Percentiles rank a stretch among this genome's conserved stretches.
These are phyloP conservation scores for Diospyros lotus DNA, from an alignment of 148 eudicot genomes.

Conservation along the genomic window DNA sequence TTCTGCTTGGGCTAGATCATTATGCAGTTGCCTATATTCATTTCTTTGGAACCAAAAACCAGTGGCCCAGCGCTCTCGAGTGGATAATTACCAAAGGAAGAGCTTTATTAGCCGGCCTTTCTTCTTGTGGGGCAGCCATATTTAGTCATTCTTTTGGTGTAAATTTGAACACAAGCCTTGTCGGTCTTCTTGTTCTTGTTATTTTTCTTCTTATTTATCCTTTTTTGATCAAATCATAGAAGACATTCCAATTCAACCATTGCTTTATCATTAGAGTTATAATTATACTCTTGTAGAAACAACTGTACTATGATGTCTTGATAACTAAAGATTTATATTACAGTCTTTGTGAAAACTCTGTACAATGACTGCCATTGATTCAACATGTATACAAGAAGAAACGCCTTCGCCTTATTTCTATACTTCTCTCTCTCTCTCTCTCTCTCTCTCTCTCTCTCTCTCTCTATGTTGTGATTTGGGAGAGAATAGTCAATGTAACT, in stretches of 20 bases:
- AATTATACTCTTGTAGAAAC: constrained; percentile 10
- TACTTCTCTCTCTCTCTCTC: background rate
- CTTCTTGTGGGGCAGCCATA: background rate
- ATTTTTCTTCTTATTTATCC: background rate
- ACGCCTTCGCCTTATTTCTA: background rate
- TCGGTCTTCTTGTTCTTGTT: background rate
- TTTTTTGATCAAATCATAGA: background rate
- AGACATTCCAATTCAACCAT: background rate
- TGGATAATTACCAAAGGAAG: constrained; percentile 10
- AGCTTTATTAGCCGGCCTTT: background rate
- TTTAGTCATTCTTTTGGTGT: constrained; percentile 7
- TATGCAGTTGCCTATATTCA: background rate
- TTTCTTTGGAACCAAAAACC: constrained; percentile 2
- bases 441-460: background rate
- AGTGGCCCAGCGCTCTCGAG: background rate
- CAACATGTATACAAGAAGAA: constrained; percentile 1
- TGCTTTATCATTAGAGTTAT: constrained; percentile 1
- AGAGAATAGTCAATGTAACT: too few species aligned
- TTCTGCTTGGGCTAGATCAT: constrained; percentile 4
- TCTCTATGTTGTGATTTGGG: too few species aligned
- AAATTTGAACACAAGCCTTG: constrained; percentile 1
- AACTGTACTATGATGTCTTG: background rate
- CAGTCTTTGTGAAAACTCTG: background rate
- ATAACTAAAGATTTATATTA: too few species aligned
- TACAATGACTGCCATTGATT: constrained; percentile 12